Base-by-base conservation (phyloP, 768 basidiomycete genomes). In the Tylopilus balloui region DNA sequence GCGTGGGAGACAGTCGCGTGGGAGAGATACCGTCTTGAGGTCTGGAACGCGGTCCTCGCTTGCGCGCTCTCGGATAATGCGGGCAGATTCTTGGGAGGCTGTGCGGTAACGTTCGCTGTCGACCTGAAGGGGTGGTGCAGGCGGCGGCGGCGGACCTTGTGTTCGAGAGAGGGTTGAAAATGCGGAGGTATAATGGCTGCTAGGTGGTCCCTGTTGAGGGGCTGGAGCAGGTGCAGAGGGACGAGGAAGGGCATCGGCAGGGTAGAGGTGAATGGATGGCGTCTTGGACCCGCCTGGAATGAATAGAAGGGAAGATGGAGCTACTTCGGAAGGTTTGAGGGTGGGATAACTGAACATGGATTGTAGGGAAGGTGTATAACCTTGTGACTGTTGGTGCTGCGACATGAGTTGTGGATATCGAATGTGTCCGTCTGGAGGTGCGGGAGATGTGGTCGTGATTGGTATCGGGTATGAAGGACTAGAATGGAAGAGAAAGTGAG, bases 321-420 rank as follows among this genome's bases (percentile, higher is more conserved):
- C 66, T 35, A 65, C 60, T 48, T 71, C 67, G 35, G 67, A 57
- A 43, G 63, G 54, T 64, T 57, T 53, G 65, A 66, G 54, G 62
- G 50, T 60, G 50, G 55, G 60, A 69, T 61, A 66, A 61, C 62
- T 51, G 64, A 88, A 88, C 84, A 88, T 89, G 20, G 86, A 88
- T 47, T 78, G 78, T n/a, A 83, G 65, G 6, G 86, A 88, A 1
- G 88, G 88, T 21, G 76, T 77, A 59, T 91, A 91, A 32, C 88
- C 88, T 59, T 91, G 88, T 43, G 69, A 75, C 48, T 80, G 76
- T 65, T 91, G 88, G 50, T 91, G 89, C 48, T 78, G 78, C 1
- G 83, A 81, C 88, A 91, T 91, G 28, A 90, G 77, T 14, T 78
- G 72, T 1, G 87, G 86, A 57, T 86, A 87, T 28, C 74, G 74